Evolutionary conservation across 2,329 filamentous ascomycete species (phyloP).

Genomic region (Nakataea oryzae): DNA sequence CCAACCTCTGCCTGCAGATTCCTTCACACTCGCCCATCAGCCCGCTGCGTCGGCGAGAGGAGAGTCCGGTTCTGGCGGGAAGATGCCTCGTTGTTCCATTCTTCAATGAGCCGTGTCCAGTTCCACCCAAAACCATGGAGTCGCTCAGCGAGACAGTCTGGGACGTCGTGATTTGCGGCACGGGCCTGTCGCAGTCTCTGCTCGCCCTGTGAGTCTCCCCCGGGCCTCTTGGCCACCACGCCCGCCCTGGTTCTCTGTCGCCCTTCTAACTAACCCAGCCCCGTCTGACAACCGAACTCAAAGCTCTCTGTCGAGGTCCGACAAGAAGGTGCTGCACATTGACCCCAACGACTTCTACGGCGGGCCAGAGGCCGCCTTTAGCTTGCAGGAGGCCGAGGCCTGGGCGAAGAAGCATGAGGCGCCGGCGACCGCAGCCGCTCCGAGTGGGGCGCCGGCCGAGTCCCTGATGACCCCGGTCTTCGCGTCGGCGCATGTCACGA

Average conservation of each 20-base stretch:
- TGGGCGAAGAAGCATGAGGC: conserved; percentile 48
- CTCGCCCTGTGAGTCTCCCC: conserved; percentile 57
- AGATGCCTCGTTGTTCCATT: not conserved
- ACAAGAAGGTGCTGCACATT: conserved; percentile 83
- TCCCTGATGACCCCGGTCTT: conserved; percentile 21
- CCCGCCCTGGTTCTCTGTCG: conserved; percentile 11
- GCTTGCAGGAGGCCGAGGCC: conserved; percentile 66
- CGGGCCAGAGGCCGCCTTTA: conserved; percentile 74
- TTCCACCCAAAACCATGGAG: conserved; percentile 46
- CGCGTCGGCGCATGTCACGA: conserved; percentile 26
- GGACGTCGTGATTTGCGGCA: conserved; percentile 73
- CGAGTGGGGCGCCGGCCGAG: conserved; percentile 11
- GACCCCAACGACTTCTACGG: conserved; percentile 86
- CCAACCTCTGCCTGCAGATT: conserved; percentile 8
- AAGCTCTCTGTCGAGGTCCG: conserved; percentile 88
- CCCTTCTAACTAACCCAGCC: conserved; percentile 3
- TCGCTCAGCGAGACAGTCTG: conserved; percentile 62
- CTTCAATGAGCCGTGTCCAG: not conserved
- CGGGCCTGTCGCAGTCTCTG: conserved; percentile 68
- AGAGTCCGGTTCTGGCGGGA: not conserved
- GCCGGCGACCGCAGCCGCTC: not conserved
- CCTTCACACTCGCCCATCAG: not conserved
- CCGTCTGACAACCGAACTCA: conserved; percentile 12
- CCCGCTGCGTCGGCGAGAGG: not conserved
- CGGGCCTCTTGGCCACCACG: not conserved